Evolutionary conservation across 768 basidiomycete genomes (phyloP).

Genomic region (Termitomyces sp.): DNA sequence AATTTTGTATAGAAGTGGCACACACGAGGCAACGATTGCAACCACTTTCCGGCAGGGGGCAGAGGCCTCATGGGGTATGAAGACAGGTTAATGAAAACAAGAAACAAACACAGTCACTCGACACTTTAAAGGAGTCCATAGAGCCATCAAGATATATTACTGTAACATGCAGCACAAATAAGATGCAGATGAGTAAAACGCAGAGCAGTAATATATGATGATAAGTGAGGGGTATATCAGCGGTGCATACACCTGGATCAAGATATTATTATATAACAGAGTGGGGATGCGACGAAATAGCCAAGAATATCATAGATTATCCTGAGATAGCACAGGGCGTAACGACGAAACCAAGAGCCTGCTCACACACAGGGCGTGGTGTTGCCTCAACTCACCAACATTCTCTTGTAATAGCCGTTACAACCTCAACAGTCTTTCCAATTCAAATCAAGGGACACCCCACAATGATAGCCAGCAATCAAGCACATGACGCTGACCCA

Average conservation of each 20-base stretch:
- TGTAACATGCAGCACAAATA: background rate
- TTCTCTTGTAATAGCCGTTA: background rate
- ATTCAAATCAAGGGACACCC: too few relatives aligned
- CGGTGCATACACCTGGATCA: background rate
- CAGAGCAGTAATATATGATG: background rate
- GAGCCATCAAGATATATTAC: background rate
- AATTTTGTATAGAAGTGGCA: background rate
- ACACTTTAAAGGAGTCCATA: too few relatives aligned
- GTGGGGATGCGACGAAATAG: background rate
- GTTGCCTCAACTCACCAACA: constrained; percentile 2
- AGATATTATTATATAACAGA: background rate
- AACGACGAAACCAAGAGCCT: constrained; percentile 1
- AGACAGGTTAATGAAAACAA: too few relatives aligned
- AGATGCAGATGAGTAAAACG: background rate
- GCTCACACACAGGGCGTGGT: background rate
- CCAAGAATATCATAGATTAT: background rate
- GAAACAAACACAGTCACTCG: too few relatives aligned
- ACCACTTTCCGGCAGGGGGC: too few relatives aligned
- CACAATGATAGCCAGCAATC: background rate
- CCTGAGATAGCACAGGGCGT: background rate
- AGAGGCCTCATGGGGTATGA: too few relatives aligned
- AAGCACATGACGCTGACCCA: background rate
- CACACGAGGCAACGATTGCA: background rate
- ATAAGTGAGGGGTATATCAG: background rate
- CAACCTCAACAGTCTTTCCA: background rate